Conservation (phyloP, 306 rosid genomes). For the Alnus rubra region DNA sequence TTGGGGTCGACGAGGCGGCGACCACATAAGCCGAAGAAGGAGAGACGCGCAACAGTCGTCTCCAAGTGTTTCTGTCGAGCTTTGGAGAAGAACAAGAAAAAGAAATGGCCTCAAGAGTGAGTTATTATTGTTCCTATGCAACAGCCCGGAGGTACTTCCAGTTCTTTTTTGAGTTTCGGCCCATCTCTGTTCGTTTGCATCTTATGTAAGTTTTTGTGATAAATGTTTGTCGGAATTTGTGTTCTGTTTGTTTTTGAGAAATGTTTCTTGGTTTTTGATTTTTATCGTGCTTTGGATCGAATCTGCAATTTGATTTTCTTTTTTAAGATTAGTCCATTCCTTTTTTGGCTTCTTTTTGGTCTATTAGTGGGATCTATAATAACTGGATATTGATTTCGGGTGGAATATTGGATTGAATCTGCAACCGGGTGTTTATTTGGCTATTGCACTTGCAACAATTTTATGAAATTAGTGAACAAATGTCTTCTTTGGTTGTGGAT, state of each 20-base stretch:
- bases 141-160: slow-evolving; percentile 31
- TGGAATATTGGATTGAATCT: too few species aligned
- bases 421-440: too few species aligned
- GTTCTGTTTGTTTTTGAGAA: background rate
- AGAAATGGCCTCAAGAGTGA: slow-evolving; percentile 57
- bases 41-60: too few species aligned
- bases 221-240: background rate
- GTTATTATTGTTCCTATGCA: slow-evolving; percentile 29
- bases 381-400: too few species aligned
- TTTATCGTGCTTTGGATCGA: background rate
- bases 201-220: too few species aligned
- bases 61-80: slow-evolving; percentile 48
- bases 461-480: too few species aligned
- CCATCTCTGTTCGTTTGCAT: background rate
- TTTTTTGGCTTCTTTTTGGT: too few species aligned
- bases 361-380: too few species aligned
- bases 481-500: background rate
- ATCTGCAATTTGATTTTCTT: background rate
- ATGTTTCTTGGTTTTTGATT: too few species aligned
- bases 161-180: background rate
- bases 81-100: slow-evolving; percentile 45
- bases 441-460: too few species aligned
- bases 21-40: too few species aligned
- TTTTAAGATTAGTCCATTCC: background rate
- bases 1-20: too few species aligned